These are phyloP conservation scores for Corylus avellana DNA, from an alignment of 306 rosid genomes.

Conservation along the genomic window DNA sequence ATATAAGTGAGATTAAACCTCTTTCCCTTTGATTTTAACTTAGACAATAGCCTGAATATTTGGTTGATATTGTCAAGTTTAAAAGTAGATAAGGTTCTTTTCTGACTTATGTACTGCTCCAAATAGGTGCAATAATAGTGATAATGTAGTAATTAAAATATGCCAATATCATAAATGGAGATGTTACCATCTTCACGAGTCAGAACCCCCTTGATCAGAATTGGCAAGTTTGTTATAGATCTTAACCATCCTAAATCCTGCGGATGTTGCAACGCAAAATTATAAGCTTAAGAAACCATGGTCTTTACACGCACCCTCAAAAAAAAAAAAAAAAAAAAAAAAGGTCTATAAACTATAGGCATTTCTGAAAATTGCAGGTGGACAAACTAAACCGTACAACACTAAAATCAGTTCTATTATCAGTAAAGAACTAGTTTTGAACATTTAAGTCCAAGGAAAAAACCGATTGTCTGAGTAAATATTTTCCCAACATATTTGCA, in stretches of 20 bases:
- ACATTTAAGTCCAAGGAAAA: neutral
- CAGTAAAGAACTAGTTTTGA: no score
- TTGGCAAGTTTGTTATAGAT: slow-evolving; percentile 32
- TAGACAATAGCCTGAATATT: neutral
- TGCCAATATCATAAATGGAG: neutral
- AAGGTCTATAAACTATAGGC: no score
- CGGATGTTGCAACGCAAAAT: neutral
- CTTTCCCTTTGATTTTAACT: neutral
- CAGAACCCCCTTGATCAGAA: slow-evolving; percentile 32
- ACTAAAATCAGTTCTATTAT: no score
- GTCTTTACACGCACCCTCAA: neutral
- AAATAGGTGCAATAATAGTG: neutral
- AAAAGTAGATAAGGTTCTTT: neutral
- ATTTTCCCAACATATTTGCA: neutral
- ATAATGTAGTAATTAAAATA: neutral
- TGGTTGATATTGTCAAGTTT: slow-evolving; percentile 1
- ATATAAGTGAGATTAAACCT: neutral
- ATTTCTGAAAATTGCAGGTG: no score
- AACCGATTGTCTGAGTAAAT: neutral
- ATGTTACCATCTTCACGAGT: slow-evolving; percentile 34
- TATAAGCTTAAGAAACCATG: neutral
- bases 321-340: no score
- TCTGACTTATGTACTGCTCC: neutral
- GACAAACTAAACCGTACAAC: no score
- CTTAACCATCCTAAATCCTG: slow-evolving; percentile 41